Percentiles rank a stretch among this genome's conserved stretches.
Conservation (phyloP, 371 early-diverging fungal species). For the Mortierella sp. region DNA sequence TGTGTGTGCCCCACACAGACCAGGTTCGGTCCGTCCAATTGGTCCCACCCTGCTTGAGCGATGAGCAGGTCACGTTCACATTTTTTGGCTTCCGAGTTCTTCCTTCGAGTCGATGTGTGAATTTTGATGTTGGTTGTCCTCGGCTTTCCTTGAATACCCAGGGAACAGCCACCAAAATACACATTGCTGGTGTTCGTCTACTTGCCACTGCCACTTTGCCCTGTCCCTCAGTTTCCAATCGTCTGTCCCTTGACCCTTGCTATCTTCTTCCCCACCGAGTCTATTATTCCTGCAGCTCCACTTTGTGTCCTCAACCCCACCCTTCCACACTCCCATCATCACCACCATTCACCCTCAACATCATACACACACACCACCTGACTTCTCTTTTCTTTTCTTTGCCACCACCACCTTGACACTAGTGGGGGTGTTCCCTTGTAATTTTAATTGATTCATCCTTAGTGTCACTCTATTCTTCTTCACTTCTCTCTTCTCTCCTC, state of each 20-base stretch:
- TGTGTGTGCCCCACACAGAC: constrained; percentile 3
- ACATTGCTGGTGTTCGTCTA: background rate
- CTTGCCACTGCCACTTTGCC: background rate
- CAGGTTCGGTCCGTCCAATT: background rate
- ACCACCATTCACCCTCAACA: background rate
- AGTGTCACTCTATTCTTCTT: background rate
- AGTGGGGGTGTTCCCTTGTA: no score
- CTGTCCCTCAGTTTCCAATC: background rate
- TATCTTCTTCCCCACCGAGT: background rate
- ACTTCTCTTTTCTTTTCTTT: background rate
- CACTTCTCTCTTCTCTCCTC: constrained; percentile 14
- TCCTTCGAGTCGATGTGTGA: background rate
- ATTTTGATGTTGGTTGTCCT: background rate
- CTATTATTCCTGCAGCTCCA: background rate
- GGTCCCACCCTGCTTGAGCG: background rate
- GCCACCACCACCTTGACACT: background rate
- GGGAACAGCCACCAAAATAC: background rate
- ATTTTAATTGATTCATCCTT: no score
- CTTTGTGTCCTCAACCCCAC: background rate
- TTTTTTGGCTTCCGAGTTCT: background rate
- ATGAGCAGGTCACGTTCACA: constrained; percentile 1
- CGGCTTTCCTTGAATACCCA: constrained; percentile 3
- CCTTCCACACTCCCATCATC: background rate
- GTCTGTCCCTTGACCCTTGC: background rate
- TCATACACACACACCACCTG: background rate